A percentile compares a stretch with the other conserved stretches of the same genome.
These are phyloP conservation scores for Venustampulla echinocandica DNA, from an alignment of 495 filamentous ascomycete species.

Conservation along the genomic window DNA sequence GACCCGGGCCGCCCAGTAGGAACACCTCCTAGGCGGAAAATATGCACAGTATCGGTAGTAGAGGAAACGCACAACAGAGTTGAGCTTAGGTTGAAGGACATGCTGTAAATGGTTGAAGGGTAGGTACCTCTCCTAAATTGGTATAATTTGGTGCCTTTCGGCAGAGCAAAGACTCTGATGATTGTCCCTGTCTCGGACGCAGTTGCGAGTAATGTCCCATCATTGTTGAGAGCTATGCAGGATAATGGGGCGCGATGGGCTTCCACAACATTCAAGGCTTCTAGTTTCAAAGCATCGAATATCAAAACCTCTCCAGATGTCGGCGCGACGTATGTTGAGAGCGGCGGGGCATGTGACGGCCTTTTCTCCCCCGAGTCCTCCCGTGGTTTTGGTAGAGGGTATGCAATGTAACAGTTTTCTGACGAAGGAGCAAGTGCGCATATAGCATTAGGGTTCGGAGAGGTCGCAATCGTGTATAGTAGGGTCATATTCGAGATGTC, in stretches of 20 bases:
- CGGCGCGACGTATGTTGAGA: slow-evolving; percentile 62
- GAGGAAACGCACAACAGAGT: slow-evolving; percentile 93
- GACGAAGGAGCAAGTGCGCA: slow-evolving; percentile 88
- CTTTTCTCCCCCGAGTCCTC: slow-evolving; percentile 44
- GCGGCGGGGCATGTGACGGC: slow-evolving; percentile 81
- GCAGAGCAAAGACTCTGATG: slow-evolving; percentile 87
- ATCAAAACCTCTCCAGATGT: slow-evolving; percentile 90
- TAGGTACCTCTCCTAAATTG: slow-evolving; percentile 94
- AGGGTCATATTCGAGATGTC: slow-evolving; percentile 98
- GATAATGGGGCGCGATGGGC: slow-evolving; percentile 90
- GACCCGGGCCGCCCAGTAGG: slow-evolving; percentile 10
- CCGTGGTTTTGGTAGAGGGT: slow-evolving; percentile 77
- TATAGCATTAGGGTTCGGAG: slow-evolving; percentile 84
- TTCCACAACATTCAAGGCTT: slow-evolving; percentile 88
- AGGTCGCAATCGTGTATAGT: slow-evolving; percentile 81
- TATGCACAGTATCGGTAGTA: slow-evolving; percentile 92
- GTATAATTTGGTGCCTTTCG: slow-evolving; percentile 80
- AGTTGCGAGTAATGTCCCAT: slow-evolving; percentile 89
- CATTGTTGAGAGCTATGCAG: slow-evolving; percentile 79
- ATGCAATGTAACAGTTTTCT: slow-evolving; percentile 91
- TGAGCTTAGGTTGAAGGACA: slow-evolving; percentile 96
- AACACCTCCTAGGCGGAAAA: slow-evolving; percentile 64
- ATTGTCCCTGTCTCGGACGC: slow-evolving; percentile 97
- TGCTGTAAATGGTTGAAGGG: slow-evolving; percentile 89
- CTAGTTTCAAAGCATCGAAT: slow-evolving; percentile 76